Conservation (phyloP, 176 grass and related monocot genomes). For the Triticum dicoccoides region DNA sequence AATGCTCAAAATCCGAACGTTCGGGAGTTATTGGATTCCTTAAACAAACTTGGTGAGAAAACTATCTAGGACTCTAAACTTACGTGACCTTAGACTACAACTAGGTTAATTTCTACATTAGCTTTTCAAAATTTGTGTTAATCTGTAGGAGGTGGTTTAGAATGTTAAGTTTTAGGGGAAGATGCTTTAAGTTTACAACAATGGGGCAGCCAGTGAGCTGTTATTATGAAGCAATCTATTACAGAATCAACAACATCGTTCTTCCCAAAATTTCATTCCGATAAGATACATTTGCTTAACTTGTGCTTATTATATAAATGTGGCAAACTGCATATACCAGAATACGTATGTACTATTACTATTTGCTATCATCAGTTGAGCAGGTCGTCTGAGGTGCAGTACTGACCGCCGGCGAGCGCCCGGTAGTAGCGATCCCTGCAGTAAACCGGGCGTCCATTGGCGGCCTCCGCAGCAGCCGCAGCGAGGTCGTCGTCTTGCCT, state of each 20-base stretch:
- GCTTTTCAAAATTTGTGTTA: background rate
- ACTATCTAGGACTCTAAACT: too few species aligned
- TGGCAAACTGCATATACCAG: constrained; percentile 13
- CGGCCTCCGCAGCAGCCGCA: constrained; percentile 69
- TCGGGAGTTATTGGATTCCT: too few species aligned
- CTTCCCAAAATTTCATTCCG: constrained; percentile 24
- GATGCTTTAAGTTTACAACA: background rate
- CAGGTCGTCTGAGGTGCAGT: constrained; percentile 95
- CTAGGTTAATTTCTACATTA: background rate
- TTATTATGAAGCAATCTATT: background rate
- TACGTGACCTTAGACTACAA: too few species aligned
- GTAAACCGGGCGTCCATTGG: constrained; percentile 89
- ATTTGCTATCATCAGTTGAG: constrained; percentile 57
- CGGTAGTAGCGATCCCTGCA: constrained; percentile 92
- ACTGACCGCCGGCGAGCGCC: constrained; percentile 85
- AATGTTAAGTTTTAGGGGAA: background rate
- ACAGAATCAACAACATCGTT: background rate
- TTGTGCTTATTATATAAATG: background rate
- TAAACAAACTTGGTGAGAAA: too few species aligned
- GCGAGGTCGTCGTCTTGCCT: constrained; percentile 83
- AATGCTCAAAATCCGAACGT: too few species aligned
- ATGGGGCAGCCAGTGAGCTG: background rate
- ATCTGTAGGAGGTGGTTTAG: background rate
- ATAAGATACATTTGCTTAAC: background rate
- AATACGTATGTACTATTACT: background rate